Evolutionary conservation across 495 filamentous ascomycete species (phyloP).

Genomic region (Choiromyces venosus): DNA sequence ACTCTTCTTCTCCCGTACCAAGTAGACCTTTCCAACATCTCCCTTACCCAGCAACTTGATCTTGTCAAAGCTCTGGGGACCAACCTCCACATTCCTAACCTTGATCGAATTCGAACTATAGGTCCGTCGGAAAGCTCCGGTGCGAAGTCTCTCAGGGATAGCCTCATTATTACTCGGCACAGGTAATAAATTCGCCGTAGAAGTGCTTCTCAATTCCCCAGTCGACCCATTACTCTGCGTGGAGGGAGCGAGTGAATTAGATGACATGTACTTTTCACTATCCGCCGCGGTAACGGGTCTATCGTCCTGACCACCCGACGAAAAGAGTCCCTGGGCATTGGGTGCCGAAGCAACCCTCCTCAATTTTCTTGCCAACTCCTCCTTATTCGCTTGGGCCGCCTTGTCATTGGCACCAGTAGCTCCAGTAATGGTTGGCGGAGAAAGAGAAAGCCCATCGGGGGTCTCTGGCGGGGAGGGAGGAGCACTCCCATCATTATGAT

Average conservation of each 20-base stretch:
- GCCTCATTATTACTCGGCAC: conserved; percentile 39
- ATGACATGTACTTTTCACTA: conserved; percentile 28
- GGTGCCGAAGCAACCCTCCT: conserved; percentile 91
- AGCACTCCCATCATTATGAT: conserved; percentile 92
- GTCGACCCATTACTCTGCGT: conserved; percentile 29
- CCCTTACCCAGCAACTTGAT: conserved; percentile 98
- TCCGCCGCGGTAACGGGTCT: conserved; percentile 71
- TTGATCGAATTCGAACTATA: conserved; percentile 99
- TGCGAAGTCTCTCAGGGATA: conserved; percentile 37
- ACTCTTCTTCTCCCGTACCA: conserved; percentile 96
- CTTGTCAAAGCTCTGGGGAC: conserved; percentile 95
- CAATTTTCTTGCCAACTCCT: conserved; percentile 86
- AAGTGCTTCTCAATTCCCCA: conserved; percentile 29
- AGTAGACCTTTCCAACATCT: conserved; percentile 96
- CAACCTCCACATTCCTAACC: conserved; percentile 92
- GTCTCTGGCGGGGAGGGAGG: conserved; percentile 95
- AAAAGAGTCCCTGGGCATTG: conserved; percentile 91
- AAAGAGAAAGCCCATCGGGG: conserved; percentile 49
- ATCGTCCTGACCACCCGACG: conserved; percentile 56
- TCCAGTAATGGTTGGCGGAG: conserved; percentile 28
- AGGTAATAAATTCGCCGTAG: conserved; percentile 38
- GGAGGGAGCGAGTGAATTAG: conserved; percentile 39
- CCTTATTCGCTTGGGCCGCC: conserved; percentile 73
- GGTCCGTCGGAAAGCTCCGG: conserved; percentile 76
- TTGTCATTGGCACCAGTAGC: conserved; percentile 60